phyloP scores from a whole-genome alignment of 306 rosid species.

The Cyclanthera cordifolia region DNA sequence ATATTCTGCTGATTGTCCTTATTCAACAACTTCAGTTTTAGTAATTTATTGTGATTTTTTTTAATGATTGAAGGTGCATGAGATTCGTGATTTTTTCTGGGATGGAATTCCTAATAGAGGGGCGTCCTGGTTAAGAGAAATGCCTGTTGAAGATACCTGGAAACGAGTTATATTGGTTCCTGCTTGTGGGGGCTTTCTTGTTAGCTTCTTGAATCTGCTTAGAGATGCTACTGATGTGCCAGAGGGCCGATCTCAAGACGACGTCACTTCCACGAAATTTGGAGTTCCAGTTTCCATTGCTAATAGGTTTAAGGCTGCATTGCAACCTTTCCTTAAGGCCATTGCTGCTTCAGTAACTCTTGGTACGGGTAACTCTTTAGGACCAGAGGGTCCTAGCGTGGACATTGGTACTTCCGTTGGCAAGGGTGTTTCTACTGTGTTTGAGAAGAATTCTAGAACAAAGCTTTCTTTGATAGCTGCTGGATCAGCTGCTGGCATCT shows the following conservation, averaged over 20 bases:
- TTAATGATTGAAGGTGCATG: constrained; percentile 44
- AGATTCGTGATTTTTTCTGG: constrained; percentile 65
- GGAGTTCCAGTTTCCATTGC: constrained; percentile 21
- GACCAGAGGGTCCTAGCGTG: constrained; percentile 91
- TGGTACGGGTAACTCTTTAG: constrained; percentile 85
- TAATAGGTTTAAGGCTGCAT: constrained; percentile 30
- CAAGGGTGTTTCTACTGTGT: constrained; percentile 44
- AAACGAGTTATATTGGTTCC: constrained; percentile 68
- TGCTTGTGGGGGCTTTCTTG: constrained; percentile 56
- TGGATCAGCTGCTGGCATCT: constrained; percentile 92
- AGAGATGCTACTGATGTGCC: constrained; percentile 24
- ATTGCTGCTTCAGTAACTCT: constrained; percentile 64
- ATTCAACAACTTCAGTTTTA: background rate
- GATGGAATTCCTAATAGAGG: constrained; percentile 72
- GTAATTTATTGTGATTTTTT: background rate
- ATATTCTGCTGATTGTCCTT: background rate
- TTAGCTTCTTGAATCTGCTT: constrained; percentile 40
- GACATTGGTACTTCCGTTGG: constrained; percentile 81
- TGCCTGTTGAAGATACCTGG: constrained; percentile 43
- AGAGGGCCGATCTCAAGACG: constrained; percentile 14
- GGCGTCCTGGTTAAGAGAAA: constrained; percentile 75
- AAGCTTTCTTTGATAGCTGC: constrained; percentile 66
- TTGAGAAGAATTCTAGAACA: constrained; percentile 28
- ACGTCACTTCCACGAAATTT: constrained; percentile 6
- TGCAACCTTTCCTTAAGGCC: constrained; percentile 58